Percentiles rank a stretch among this genome's conserved stretches.
Evolutionary conservation across 2,329 filamentous ascomycete genomes (phyloP).

Genomic region (Aspergillus oerlinghausenensis): DNA sequence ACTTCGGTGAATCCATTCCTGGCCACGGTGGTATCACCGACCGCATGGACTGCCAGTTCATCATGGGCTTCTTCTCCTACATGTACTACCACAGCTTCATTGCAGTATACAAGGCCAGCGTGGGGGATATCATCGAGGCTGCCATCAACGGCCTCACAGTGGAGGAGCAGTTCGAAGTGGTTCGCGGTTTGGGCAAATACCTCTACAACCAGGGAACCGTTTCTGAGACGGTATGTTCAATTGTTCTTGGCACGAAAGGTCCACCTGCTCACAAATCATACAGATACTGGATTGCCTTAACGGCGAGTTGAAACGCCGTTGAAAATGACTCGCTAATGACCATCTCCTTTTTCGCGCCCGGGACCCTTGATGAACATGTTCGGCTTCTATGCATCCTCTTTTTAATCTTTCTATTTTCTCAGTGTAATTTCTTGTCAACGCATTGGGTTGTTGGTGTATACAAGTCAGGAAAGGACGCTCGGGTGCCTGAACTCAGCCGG

Average conservation of each 20-base stretch:
- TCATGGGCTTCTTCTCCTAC: constrained; percentile 98
- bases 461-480: constrained; percentile 1
- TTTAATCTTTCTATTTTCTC: constrained; percentile 9
- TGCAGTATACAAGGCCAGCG: constrained; percentile 75
- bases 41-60: constrained; percentile 99
- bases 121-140: constrained; percentile 83
- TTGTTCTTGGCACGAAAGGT: background rate
- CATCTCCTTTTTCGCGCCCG: constrained; percentile 8
- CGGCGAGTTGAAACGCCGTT: constrained; percentile 32
- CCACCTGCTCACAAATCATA: constrained; percentile 11
- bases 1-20: constrained; percentile 97
- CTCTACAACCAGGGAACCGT: constrained; percentile 60
- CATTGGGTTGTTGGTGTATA: constrained; percentile 13
- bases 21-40: constrained; percentile 98
- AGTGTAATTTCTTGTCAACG: constrained; percentile 3
- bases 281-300: constrained; percentile 36
- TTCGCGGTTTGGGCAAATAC: constrained; percentile 59
- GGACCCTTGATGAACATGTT: constrained; percentile 5
- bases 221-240: constrained; percentile 46
- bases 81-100: constrained; percentile 99
- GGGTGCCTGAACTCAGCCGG: background rate
- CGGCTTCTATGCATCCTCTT: constrained; percentile 8
- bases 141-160: constrained; percentile 83
- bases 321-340: constrained; percentile 12
- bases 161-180: constrained; percentile 83